A percentile compares a stretch with the other conserved stretches of the same genome.
These are phyloP conservation scores for Dichomitus squalens DNA, from an alignment of 1,284 basidiomycete genomes.

Conservation along the genomic window DNA sequence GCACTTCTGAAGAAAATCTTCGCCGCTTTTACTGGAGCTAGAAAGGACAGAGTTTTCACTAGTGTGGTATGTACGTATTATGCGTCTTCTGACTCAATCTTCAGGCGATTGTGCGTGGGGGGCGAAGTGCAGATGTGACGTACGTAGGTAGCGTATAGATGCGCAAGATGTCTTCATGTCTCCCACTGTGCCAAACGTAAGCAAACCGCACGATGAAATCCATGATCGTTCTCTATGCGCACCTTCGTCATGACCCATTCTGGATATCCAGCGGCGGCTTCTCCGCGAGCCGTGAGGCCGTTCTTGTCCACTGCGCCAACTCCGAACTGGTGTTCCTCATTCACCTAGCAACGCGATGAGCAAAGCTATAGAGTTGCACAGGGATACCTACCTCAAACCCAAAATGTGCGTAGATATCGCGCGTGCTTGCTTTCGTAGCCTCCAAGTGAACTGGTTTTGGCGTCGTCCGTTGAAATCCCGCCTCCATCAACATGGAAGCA, in stretches of 20 bases:
- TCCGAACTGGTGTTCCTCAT: conserved; percentile 23
- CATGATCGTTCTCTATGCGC: background rate
- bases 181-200: background rate
- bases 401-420: conserved; percentile 22
- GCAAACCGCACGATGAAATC: background rate
- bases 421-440: conserved; percentile 18
- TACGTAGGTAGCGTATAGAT: too few relatives aligned
- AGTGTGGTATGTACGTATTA: too few relatives aligned
- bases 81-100: too few relatives aligned
- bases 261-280: conserved; percentile 19
- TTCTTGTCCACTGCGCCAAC: conserved; percentile 17
- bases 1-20: too few relatives aligned
- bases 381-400: conserved; percentile 22
- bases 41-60: too few relatives aligned
- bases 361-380: background rate
- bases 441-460: conserved; percentile 25
- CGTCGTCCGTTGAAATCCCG: conserved; percentile 19
- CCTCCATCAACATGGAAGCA: conserved; percentile 17
- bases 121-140: too few relatives aligned
- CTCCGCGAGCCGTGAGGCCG: conserved; percentile 17
- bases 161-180: background rate
- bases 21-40: too few relatives aligned
- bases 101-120: too few relatives aligned
- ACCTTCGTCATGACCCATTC: conserved; percentile 29
- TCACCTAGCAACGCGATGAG: conserved; percentile 6